Conservation (phyloP, 805 yeast species). For the Metschnikowia lunata region DNA sequence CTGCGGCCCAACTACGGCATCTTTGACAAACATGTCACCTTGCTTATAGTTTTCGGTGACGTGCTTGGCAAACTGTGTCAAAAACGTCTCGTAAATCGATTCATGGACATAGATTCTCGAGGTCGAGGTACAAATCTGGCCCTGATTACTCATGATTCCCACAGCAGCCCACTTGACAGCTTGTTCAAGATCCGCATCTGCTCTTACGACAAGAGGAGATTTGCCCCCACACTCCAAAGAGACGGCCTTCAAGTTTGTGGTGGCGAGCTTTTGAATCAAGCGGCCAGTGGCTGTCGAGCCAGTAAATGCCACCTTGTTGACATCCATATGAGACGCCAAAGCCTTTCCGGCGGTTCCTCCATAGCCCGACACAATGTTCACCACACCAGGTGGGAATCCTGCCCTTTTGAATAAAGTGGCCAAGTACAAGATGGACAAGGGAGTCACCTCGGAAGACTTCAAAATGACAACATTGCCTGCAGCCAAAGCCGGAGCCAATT, state of each 20-base stretch:
- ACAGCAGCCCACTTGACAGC: constrained; percentile 66
- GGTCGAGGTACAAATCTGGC: constrained; percentile 67
- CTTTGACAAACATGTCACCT: constrained; percentile 49
- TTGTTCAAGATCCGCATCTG: constrained; percentile 60
- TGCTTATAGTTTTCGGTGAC: constrained; percentile 48
- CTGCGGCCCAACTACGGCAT: constrained; percentile 57
- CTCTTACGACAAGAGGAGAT: constrained; percentile 59
- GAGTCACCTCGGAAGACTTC: constrained; percentile 74
- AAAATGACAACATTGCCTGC: constrained; percentile 71
- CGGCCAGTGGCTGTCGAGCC: constrained; percentile 68
- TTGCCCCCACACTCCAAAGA: constrained; percentile 74
- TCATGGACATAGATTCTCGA: constrained; percentile 60
- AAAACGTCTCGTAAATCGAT: constrained; percentile 49
- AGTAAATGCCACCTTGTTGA: constrained; percentile 60
- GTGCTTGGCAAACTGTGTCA: constrained; percentile 40
- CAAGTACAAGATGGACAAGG: constrained; percentile 60
- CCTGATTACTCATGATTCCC: constrained; percentile 62
- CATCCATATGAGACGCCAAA: constrained; percentile 54
- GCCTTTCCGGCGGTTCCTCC: constrained; percentile 70
- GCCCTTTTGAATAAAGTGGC: constrained; percentile 57
- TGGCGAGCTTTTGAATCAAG: constrained; percentile 57
- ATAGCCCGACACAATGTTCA: constrained; percentile 65
- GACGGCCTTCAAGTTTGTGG: constrained; percentile 56
- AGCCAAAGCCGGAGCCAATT: constrained; percentile 77
- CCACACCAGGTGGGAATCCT: constrained; percentile 74